Conservation (phyloP, 108 stramenopile genomes). For the Skeletonema potamos region DNA sequence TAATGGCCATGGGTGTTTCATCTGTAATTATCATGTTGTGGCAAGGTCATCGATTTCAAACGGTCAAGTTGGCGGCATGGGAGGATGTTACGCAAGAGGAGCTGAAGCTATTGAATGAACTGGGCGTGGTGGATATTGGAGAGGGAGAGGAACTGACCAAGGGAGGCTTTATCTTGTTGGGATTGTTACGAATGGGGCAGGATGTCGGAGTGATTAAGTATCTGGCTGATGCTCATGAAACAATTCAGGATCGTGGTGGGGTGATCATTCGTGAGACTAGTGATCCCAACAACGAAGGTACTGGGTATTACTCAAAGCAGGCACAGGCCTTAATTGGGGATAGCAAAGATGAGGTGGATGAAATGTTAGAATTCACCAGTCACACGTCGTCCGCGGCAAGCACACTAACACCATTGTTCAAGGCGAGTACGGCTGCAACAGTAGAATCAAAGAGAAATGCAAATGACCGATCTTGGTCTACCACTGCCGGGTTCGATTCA, state of each 20-base stretch:
- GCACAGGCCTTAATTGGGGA: not conserved
- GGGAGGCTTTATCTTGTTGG: constrained; percentile 30
- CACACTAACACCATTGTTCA: not conserved
- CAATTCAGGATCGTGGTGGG: constrained; percentile 17
- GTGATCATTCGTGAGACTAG: not conserved
- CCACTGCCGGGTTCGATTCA: not conserved
- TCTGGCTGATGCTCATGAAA: constrained; percentile 31
- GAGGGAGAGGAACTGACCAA: constrained; percentile 13
- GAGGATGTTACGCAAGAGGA: constrained; percentile 15
- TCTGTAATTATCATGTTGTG: constrained; percentile 33
- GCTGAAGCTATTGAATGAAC: constrained; percentile 13
- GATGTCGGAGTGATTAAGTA: constrained; percentile 37
- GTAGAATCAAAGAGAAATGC: not conserved
- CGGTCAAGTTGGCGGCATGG: constrained; percentile 32
- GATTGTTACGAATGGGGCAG: constrained; percentile 34
- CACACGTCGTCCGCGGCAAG: not conserved
- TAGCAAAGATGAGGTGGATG: not conserved
- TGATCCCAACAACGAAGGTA: not conserved
- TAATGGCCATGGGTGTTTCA: constrained; percentile 37
- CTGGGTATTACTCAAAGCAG: not conserved
- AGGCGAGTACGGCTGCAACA: not conserved
- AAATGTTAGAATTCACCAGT: not conserved
- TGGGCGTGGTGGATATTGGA: constrained; percentile 16
- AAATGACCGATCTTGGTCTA: not conserved
- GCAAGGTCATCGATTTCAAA: constrained; percentile 29